Base-by-base conservation (phyloP, 2,329 filamentous ascomycete genomes). In the Intubia oerlemansii region DNA sequence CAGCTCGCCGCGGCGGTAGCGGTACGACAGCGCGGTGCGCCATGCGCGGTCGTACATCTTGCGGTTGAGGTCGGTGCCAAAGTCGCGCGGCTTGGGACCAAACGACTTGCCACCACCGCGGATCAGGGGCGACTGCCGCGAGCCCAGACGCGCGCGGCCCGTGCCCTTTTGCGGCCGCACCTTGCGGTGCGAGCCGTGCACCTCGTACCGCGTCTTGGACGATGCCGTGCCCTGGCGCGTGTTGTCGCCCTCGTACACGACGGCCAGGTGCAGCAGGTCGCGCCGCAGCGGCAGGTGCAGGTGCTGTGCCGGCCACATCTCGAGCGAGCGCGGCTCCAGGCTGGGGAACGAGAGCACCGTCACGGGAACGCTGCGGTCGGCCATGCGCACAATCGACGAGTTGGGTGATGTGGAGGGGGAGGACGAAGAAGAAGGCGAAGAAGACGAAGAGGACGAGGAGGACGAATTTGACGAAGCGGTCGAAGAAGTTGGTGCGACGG, bases 41-140 rank as follows among this genome's bases (percentile, higher is more conserved):
- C 81, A 95, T 8, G 88, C 88, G 42, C 90, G 62, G 52, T 95
- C 84, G 56, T 98, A 98, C 27, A 92, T 68, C 57, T 95, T 95
- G 46, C 65, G 64, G 42, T 76, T 82, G 31, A 98, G 59, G 11
- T 65, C 64, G 14, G 84, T 90, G 34, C 68, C 67, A 46, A 98
- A 98, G 54, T 95, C 81, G 47, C 88, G 66, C 16, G 84, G 84
- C 42, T 84, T 73, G 17, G 88, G 88, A n/a, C 88, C 88, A 44
- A 82, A 80, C 1, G 71, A 59, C 41, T 90, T 85, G 51, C 82
- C 85, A 51, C 88, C 88, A 38, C 88, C 88, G 36, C 63, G 62
- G 24, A 81, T 54, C 49, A 90, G 66, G 3, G 88, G 88, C 25
- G 71, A 81, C 51, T 91, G 81, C 46, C 64, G 74, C 45, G 71